These are phyloP conservation scores for Albizia julibrissin DNA, from an alignment of 306 rosid species.

Conservation along the genomic window DNA sequence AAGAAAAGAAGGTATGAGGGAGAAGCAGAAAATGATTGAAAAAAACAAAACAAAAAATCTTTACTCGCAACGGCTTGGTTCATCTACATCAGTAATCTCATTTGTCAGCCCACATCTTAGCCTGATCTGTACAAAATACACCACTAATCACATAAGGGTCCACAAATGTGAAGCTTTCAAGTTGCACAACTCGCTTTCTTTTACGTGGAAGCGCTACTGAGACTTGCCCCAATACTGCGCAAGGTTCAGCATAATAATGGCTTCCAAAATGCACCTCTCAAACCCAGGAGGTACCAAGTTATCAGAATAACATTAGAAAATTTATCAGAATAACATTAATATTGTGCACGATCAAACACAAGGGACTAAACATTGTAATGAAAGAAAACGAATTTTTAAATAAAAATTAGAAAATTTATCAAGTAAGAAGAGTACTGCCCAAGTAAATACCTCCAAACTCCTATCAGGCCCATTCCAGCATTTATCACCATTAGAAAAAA, in stretches of 20 bases:
- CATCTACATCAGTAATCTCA: conserved; percentile 88
- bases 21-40: background rate
- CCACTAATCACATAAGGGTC: conserved; percentile 19
- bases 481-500: conserved; percentile 80
- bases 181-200: conserved; percentile 3
- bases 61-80: conserved; percentile 99
- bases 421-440: background rate
- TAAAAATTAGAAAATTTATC: background rate
- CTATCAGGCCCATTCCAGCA: conserved; percentile 99
- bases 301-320: background rate
- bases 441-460: conserved; percentile 80
- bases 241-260: conserved; percentile 19
- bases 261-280: conserved; percentile 14
- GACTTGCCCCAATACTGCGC: conserved; percentile 1
- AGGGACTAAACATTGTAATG: conserved; percentile 20
- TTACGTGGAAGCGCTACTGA: background rate
- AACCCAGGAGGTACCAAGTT: conserved; percentile 23
- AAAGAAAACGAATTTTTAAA: background rate
- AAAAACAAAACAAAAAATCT: conserved; percentile 14
- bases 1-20: background rate
- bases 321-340: background rate
- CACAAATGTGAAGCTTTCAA: conserved; percentile 12
- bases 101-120: conserved; percentile 85
- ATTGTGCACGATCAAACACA: background rate
- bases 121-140: conserved; percentile 64